Evolutionary conservation across 2,329 filamentous ascomycete species (phyloP).

Genomic region (Furcasterigmium furcatum): DNA sequence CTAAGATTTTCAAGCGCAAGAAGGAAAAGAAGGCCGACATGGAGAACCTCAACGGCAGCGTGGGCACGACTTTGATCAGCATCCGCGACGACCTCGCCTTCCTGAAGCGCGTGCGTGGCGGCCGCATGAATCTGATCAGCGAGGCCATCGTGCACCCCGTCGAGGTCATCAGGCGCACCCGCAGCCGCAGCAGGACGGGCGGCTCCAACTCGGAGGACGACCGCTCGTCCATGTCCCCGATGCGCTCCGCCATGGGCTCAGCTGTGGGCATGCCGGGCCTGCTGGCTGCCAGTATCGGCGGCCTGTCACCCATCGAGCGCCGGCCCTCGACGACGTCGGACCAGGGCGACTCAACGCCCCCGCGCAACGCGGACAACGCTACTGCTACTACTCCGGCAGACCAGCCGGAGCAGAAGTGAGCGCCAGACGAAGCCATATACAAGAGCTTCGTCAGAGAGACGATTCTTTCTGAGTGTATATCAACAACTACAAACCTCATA

Average conservation of each 20-base stretch:
- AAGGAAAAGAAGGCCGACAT: conserved; percentile 18
- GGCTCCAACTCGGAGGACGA: conserved; percentile 9
- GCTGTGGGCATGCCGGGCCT: conserved; percentile 16
- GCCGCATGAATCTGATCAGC: conserved; percentile 55
- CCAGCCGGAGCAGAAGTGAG: neutral
- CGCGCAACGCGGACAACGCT: neutral
- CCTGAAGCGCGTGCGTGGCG: conserved; percentile 58
- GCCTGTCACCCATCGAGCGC: conserved; percentile 10
- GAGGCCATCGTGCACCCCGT: conserved; percentile 55
- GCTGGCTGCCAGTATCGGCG: conserved; percentile 14
- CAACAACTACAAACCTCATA: neutral
- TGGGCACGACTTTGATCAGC: conserved; percentile 43
- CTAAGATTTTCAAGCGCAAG: conserved; percentile 12
- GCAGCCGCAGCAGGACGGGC: conserved; percentile 9
- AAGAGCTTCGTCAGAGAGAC: too few species aligned
- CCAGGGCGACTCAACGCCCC: neutral
- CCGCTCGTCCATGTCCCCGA: conserved; percentile 10
- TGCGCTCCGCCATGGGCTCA: conserved; percentile 12
- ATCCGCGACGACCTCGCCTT: conserved; percentile 61
- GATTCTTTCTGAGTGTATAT: neutral
- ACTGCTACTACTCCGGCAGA: neutral
- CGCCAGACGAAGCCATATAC: neutral
- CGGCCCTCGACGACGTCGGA: conserved; percentile 2
- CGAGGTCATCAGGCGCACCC: conserved; percentile 27
- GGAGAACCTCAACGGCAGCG: conserved; percentile 25